A percentile compares a stretch with the other conserved stretches of the same genome.
Conservation (phyloP, 129 eudicot genomes). For the Daucus carota region DNA sequence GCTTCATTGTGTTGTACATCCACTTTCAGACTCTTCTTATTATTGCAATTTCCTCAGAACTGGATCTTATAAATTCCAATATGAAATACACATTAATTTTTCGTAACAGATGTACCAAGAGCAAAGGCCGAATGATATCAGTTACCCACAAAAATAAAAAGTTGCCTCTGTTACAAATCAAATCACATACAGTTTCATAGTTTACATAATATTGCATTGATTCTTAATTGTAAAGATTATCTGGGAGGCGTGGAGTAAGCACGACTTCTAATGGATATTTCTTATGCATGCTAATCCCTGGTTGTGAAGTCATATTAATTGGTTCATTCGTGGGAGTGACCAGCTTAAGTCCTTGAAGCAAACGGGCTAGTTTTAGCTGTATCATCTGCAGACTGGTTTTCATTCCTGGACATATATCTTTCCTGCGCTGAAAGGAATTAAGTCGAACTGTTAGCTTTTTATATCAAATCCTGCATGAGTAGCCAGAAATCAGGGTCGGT, state of each 20-base stretch:
- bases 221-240: not conserved
- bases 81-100: too few relatives aligned
- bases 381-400: not conserved
- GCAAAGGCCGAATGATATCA: too few relatives aligned
- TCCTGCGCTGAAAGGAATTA: constrained; percentile 12
- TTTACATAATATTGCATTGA: too few relatives aligned
- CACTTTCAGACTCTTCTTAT: too few relatives aligned
- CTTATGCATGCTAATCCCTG: not conserved
- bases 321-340: not conserved
- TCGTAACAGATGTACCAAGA: too few relatives aligned
- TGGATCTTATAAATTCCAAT: too few relatives aligned
- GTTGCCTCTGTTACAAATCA: too few relatives aligned
- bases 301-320: constrained; percentile 9
- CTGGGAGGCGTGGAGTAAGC: constrained; percentile 8
- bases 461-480: constrained; percentile 12
- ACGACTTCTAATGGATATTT: not conserved
- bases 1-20: too few relatives aligned
- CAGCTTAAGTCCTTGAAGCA: constrained; percentile 7
- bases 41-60: too few relatives aligned
- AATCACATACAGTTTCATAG: too few relatives aligned
- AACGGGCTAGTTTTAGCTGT: constrained; percentile 2
- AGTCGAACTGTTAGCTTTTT: not conserved
- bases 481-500: not conserved
- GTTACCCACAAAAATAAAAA: too few relatives aligned
- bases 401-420: constrained; percentile 7